Base-by-base conservation (phyloP, 2,329 filamentous ascomycete genomes). In the Eutypella sp. region DNA sequence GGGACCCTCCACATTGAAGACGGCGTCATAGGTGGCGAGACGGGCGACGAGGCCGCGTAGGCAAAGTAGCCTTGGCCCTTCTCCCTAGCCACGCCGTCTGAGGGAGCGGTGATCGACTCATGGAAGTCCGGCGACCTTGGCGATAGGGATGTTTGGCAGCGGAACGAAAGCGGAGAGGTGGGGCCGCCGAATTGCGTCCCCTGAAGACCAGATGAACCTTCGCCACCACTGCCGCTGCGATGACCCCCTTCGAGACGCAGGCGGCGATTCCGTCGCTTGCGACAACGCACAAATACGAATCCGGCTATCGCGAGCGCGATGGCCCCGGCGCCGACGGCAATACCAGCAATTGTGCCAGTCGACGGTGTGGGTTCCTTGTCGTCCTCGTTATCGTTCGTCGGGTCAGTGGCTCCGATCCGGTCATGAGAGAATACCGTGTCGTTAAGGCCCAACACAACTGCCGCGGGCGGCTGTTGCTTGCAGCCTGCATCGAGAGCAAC, bases 401-500 rank as follows among this genome's bases (percentile, higher is more conserved):
- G 65, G 38, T 71, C 61, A 23, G 68, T 52, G 11, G 68, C 61
- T 47, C 48, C 57, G 37, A 72, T 62, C 4, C 43, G 50, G 2
- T 57, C 59, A 5, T 57, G 57, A 23, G 69, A 64, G 51, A 76
- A 76, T 43, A 76, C 62, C 9, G 72, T 74, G 46, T 62, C 69
- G 46, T 69, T 73, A 36, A 76, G 65, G 4, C 65, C 62, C 20
- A 76, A 42, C 24, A 62, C 42, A 2, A 50, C 57, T 2, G 67
- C 67, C 1, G 64, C 48, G 1, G 63, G 48, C 1, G 75, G 74
- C 25, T 68, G 64, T 49, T 79, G 74, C 29, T 65, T 58, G 51
- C 77, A 81, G 39, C 71, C 76, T 3, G 75, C 74, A 51, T 73
- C 64, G 4, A 81, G 64, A 8, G 76, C 75, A 4, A 75, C 58